These are phyloP conservation scores for Phytophthora sojae DNA, from an alignment of 352 stramenopile species.

Conservation along the genomic window DNA sequence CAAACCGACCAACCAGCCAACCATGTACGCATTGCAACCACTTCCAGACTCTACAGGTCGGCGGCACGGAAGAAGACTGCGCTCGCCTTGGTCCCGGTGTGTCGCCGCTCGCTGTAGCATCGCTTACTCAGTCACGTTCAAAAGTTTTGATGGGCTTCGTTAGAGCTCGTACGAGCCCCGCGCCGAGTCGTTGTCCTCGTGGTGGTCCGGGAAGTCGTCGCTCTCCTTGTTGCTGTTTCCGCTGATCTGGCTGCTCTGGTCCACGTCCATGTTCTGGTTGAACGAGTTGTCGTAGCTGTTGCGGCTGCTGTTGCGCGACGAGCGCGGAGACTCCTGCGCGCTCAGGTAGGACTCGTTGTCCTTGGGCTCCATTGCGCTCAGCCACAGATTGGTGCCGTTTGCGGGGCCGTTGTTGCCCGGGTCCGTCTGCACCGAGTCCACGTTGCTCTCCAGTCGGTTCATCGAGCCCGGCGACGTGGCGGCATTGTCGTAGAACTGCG, in stretches of 20 bases:
- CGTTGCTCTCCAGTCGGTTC: constrained; percentile 35
- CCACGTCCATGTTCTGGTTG: constrained; percentile 39
- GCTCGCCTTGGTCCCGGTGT: constrained; percentile 27
- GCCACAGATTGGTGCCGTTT: constrained; percentile 76
- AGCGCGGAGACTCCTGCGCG: constrained; percentile 59
- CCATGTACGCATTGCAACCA: constrained; percentile 36
- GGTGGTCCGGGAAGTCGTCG: constrained; percentile 81
- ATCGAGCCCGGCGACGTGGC: constrained; percentile 60
- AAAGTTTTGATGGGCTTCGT: constrained; percentile 10
- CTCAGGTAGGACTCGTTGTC: constrained; percentile 78
- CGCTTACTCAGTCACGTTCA: constrained; percentile 21
- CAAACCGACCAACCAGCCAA: constrained; percentile 32
- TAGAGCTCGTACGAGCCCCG: constrained; percentile 87
- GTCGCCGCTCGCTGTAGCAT: constrained; percentile 25
- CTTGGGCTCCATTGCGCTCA: constrained; percentile 86
- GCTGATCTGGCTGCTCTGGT: constrained; percentile 78
- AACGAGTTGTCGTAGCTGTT: constrained; percentile 70
- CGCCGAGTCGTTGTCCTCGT: constrained; percentile 69
- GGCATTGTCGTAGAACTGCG: constrained; percentile 80
- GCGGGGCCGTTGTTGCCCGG: constrained; percentile 14
- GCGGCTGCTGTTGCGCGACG: constrained; percentile 56
- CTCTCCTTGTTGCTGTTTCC: constrained; percentile 68
- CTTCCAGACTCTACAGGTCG: constrained; percentile 28
- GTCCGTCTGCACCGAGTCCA: constrained; percentile 38
- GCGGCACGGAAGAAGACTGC: constrained; percentile 30